phyloP scores from a whole-genome alignment of 257 asterid genomes.

The Leonotis leonurus region DNA sequence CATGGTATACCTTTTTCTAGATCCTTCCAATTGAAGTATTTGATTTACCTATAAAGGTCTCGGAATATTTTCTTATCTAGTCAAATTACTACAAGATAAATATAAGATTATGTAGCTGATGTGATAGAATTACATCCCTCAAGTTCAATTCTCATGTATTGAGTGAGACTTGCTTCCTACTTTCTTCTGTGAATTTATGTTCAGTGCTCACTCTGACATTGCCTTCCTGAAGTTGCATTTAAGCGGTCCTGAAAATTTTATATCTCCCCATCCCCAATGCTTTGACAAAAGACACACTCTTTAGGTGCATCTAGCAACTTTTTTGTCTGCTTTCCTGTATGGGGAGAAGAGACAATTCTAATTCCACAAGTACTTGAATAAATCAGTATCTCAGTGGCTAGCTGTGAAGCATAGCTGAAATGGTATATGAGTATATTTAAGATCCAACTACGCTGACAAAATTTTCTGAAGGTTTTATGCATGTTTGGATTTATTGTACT shows the following conservation, averaged over 20 bases:
- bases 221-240: neutral
- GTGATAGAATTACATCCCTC: no score
- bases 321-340: neutral
- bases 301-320: no score
- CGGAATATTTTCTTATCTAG: neutral
- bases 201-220: neutral
- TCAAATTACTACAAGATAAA: neutral
- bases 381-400: neutral
- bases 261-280: neutral
- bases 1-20: slow-evolving; percentile 45
- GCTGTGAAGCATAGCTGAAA: neutral
- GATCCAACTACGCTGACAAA: neutral
- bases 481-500: neutral
- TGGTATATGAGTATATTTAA: neutral
- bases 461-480: neutral
- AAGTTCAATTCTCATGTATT: neutral
- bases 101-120: no score
- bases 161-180: neutral
- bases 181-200: neutral
- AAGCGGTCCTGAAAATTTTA: neutral
- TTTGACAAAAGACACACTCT: neutral
- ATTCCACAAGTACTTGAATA: slow-evolving; percentile 2
- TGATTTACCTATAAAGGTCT: slow-evolving; percentile 5
- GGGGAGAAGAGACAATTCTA: neutral
- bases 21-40: slow-evolving; percentile 15